Conservation (phyloP, 2,329 filamentous ascomycete genomes). For the Cladosporium oxysporum region DNA sequence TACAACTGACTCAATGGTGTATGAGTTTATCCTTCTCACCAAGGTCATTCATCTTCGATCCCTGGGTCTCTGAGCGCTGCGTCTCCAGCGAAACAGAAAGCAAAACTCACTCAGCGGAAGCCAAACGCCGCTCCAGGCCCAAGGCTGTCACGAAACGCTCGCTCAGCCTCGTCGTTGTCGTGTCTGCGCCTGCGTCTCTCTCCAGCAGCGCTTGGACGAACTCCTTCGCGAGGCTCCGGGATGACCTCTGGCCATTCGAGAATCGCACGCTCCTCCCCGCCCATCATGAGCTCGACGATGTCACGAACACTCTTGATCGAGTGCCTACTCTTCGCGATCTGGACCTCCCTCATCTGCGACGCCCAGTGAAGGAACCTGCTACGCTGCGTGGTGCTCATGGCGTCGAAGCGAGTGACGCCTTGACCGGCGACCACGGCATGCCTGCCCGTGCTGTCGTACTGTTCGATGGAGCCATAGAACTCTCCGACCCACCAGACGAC, state of each 20-base stretch:
- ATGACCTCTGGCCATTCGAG: neutral
- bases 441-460: neutral
- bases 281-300: neutral
- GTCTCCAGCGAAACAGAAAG: neutral
- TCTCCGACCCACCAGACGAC: neutral
- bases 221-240: neutral
- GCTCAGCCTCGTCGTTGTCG: neutral
- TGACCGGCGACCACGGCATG: neutral
- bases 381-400: neutral
- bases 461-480: neutral
- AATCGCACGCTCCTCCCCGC: neutral
- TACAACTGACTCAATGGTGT: neutral
- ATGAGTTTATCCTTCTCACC: neutral
- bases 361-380: neutral
- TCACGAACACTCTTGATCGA: neutral
- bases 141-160: neutral
- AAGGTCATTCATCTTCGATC: too few species aligned
- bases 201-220: too few species aligned
- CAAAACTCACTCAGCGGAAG: neutral
- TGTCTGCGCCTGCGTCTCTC: neutral
- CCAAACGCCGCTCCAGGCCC: neutral
- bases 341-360: neutral
- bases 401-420: neutral
- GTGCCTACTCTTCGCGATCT: neutral
- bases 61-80: neutral